Evolutionary conservation across 2,329 filamentous ascomycete species (phyloP), one percentile per base, ranked within the genome.

Genomic region (Penicillium sp.): DNA sequence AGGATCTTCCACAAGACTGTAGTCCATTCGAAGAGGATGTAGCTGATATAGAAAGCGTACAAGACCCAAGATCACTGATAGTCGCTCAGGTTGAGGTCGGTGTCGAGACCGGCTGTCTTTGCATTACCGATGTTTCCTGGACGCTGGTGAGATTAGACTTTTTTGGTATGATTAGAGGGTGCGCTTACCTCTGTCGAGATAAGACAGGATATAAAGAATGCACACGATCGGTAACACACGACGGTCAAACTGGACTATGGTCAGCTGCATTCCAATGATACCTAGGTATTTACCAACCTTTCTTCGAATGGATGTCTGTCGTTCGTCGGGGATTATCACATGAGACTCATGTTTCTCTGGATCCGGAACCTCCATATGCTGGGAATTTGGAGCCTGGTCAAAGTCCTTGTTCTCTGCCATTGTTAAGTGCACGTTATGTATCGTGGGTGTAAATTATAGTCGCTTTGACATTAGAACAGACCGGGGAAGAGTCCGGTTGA

Each of bases 11-110:
- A 67, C 7, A 65, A 29, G 2, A 67, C 51, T 0, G 61, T 63
- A 0, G 61, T 61, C 65, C 65, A 67, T 26, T 66, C 64, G 14
- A 67, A 66, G 18, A 62, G 4, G 19, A 65, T 62, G 19, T 66
- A 67, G 35, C 52, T 62, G 14, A 66, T 64, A 36, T 67, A 66
- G 18, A 67, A 66, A 0, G 61, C 53, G 39, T 63, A 59, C n/a
- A 67, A 40, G 0, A 66, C 59, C 65, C 64, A 67, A 1, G 62
- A 55, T 61, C 62, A 67, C 39, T 67, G 59, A 1, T 50, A 45
- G 23, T 59, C 57, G 40, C 42, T 48, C 4, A 66, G 51, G 1
- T 56, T 35, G 7, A 68, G 57, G 47, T 64, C 62, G 1, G 45
- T 55, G 14, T 58, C 56, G 4, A 65, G 52, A 14, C 65, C 65